Evolutionary conservation across 495 filamentous ascomycete genomes (phyloP).

Genomic region (Penicillium dipodomyicola): DNA sequence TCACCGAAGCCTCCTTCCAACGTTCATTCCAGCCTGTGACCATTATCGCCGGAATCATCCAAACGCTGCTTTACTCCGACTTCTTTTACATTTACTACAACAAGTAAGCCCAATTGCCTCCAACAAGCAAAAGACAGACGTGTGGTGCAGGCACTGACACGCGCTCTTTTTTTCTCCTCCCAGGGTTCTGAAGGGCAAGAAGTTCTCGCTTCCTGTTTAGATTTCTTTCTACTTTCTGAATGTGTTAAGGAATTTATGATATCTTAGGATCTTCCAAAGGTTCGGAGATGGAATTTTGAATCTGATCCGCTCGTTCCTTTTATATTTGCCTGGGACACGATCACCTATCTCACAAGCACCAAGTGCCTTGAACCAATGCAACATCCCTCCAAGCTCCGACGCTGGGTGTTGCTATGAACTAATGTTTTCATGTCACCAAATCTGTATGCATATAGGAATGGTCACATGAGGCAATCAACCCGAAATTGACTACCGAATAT

Average conservation of each 20-base stretch:
- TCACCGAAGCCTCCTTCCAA: constrained; percentile 54
- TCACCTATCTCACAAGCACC: background rate
- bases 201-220: constrained; percentile 82
- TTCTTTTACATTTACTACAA: constrained; percentile 99
- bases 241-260: background rate
- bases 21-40: constrained; percentile 74
- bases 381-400: background rate
- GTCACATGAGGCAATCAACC: background rate
- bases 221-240: background rate
- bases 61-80: constrained; percentile 94
- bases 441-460: constrained; percentile 1
- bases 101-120: constrained; percentile 54
- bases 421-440: constrained; percentile 16
- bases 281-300: constrained; percentile 1
- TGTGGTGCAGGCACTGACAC: background rate
- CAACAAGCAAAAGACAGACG: background rate
- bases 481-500: background rate
- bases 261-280: background rate
- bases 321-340: constrained; percentile 6
- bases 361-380: background rate
- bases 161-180: constrained; percentile 4
- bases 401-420: constrained; percentile 13
- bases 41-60: constrained; percentile 80
- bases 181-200: constrained; percentile 80
- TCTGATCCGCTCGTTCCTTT: background rate